Evolutionary conservation across 345 rosid genomes (phyloP).

Genomic region (Microthlaspi erraticum): DNA sequence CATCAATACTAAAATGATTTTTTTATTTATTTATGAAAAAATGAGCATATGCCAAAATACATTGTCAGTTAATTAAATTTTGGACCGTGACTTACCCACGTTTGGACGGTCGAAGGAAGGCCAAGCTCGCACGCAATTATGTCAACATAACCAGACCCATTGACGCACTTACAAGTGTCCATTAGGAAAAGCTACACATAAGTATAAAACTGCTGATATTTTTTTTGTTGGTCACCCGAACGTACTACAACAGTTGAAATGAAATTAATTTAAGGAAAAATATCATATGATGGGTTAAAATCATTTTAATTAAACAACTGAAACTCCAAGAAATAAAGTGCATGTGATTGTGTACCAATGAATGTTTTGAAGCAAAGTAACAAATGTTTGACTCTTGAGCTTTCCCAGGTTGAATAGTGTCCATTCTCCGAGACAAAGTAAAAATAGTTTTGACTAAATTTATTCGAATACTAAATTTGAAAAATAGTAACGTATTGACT

Average conservation of each 20-base stretch:
- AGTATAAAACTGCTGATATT: slow-evolving; percentile 23
- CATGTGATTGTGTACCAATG: slow-evolving; percentile 42
- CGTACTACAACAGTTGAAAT: background rate
- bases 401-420: slow-evolving; percentile 28
- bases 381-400: slow-evolving; percentile 41
- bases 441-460: background rate
- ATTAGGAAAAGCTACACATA: slow-evolving; percentile 22
- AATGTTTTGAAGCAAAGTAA: slow-evolving; percentile 46
- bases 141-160: background rate
- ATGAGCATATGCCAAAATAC: slow-evolving; percentile 23
- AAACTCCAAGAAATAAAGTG: slow-evolving; percentile 24
- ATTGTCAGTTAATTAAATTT: slow-evolving; percentile 14
- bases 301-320: slow-evolving; percentile 8
- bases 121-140: slow-evolving; percentile 15
- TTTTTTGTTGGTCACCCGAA: slow-evolving; percentile 14
- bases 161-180: slow-evolving; percentile 19
- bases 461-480: slow-evolving; percentile 26
- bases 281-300: too few relatives aligned
- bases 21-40: background rate
- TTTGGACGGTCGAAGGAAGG: slow-evolving; percentile 33
- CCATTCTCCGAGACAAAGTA: slow-evolving; percentile 30
- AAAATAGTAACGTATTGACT: slow-evolving; percentile 26
- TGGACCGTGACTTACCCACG: slow-evolving; percentile 33
- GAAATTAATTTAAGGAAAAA: too few relatives aligned
- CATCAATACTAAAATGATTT: slow-evolving; percentile 11